These are phyloP conservation scores for Pulveroboletus frians DNA, from an alignment of 768 basidiomycete species.

Conservation along the genomic window DNA sequence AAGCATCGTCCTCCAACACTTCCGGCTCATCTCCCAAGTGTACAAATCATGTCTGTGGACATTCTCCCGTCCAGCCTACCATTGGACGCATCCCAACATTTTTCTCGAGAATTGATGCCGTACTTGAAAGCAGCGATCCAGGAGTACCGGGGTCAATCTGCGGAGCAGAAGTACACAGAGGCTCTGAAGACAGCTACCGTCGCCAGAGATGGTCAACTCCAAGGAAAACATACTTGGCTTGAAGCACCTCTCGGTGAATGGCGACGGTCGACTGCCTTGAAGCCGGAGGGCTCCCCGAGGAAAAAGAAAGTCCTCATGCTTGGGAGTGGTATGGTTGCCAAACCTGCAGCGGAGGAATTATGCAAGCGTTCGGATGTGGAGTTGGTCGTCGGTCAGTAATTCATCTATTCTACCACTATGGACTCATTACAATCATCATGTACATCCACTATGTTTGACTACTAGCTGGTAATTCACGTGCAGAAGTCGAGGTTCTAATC, in stretches of 20 bases:
- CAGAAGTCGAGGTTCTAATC: slow-evolving; percentile 49
- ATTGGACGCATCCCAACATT: slow-evolving; percentile 73
- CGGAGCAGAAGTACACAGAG: slow-evolving; percentile 27
- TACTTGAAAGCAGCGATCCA: slow-evolving; percentile 60
- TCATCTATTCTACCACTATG: slow-evolving; percentile 3
- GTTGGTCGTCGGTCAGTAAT: slow-evolving; percentile 67
- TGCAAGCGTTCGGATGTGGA: slow-evolving; percentile 57
- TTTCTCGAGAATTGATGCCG: slow-evolving; percentile 59
- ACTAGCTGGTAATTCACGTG: slow-evolving; percentile 67
- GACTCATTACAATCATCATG: slow-evolving; percentile 15
- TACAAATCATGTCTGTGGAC: slow-evolving; percentile 84
- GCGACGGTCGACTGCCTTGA: slow-evolving; percentile 18
- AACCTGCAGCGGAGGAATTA: slow-evolving; percentile 77
- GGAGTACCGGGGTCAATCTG: slow-evolving; percentile 30
- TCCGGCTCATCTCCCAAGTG: slow-evolving; percentile 45
- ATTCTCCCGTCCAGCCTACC: slow-evolving; percentile 86
- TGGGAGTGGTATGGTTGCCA: slow-evolving; percentile 95
- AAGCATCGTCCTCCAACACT: slow-evolving; percentile 40
- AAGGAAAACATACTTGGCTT: slow-evolving; percentile 55
- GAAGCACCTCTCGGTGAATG: slow-evolving; percentile 44
- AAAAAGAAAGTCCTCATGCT: slow-evolving; percentile 74
- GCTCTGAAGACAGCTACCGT: slow-evolving; percentile 72
- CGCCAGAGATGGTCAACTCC: slow-evolving; percentile 52
- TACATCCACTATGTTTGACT: slow-evolving; percentile 1
- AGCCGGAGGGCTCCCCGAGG: slow-evolving; percentile 10